Conservation (phyloP, 2,329 filamentous ascomycete species). For the Phoma sp. region DNA sequence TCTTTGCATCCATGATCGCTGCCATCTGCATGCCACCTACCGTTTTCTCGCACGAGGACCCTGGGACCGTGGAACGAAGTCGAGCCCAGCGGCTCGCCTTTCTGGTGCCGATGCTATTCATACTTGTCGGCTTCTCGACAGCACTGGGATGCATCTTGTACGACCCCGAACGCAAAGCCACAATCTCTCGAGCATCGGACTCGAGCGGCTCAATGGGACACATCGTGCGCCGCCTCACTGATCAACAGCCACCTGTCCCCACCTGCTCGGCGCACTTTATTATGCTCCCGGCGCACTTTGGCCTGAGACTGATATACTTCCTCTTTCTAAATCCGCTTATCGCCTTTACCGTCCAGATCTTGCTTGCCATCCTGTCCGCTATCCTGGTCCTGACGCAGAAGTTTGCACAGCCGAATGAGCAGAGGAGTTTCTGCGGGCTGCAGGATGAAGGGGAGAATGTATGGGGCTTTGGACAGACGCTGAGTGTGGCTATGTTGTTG, state of each 20-base stretch:
- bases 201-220: constrained; percentile 6
- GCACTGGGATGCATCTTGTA: constrained; percentile 39
- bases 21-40: constrained; percentile 30
- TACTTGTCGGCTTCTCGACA: constrained; percentile 39
- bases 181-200: constrained; percentile 7
- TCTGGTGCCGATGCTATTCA: constrained; percentile 35
- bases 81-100: constrained; percentile 31
- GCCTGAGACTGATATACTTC: constrained; percentile 26
- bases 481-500: constrained; percentile 41
- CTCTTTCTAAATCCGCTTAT: constrained; percentile 40
- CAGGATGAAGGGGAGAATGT: constrained; percentile 35
- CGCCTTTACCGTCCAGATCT: constrained; percentile 36
- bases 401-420: constrained; percentile 32
- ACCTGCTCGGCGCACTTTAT: constrained; percentile 1
- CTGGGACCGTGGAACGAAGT: constrained; percentile 14
- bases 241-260: background rate
- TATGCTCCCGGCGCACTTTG: constrained; percentile 18
- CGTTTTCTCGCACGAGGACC: constrained; percentile 2
- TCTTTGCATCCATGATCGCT: constrained; percentile 38
- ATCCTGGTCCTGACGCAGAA: constrained; percentile 39
- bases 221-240: constrained; percentile 13
- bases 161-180: constrained; percentile 19
- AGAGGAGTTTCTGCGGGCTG: constrained; percentile 30
- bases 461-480: constrained; percentile 43
- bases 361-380: constrained; percentile 32